Evolutionary conservation across 768 basidiomycete species (phyloP).

Genomic region (Gyrodon lividus): DNA sequence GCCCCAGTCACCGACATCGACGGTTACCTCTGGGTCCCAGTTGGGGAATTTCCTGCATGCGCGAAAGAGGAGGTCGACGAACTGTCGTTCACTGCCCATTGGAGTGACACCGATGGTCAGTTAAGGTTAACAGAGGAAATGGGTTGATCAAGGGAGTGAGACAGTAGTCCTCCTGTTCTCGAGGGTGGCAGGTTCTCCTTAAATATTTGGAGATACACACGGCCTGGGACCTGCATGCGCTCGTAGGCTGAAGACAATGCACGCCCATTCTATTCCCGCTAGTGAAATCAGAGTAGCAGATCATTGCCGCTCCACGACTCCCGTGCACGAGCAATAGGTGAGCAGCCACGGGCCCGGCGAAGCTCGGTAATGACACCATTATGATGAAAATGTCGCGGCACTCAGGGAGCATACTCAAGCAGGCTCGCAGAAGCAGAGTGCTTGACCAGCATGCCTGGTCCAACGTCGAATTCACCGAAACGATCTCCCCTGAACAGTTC

Average conservation of each 20-base stretch:
- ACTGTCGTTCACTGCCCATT: conserved; percentile 24
- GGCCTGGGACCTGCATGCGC: neutral
- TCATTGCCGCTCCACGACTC: no score
- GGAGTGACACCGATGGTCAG: neutral
- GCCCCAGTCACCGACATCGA: conserved; percentile 34
- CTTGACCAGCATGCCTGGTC: no score
- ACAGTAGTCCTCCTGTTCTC: no score
- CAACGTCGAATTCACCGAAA: no score
- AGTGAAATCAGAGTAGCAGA: neutral
- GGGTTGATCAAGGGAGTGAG: neutral
- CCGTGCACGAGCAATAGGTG: no score
- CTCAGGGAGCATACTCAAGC: no score
- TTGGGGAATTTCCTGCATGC: conserved; percentile 30
- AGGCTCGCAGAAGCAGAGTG: no score
- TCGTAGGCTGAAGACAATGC: neutral
- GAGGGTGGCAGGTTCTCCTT: no score
- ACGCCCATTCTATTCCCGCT: neutral
- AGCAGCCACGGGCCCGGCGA: no score
- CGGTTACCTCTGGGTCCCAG: conserved; percentile 34
- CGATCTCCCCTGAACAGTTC: no score
- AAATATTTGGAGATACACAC: neutral
- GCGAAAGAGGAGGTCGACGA: conserved; percentile 31
- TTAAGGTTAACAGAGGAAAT: neutral
- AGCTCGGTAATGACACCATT: no score
- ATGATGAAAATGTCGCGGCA: no score